A percentile compares a stretch with the other conserved stretches of the same genome.
Conservation (phyloP, 2,329 filamentous ascomycete genomes). For the Sporothrix mexicana region DNA sequence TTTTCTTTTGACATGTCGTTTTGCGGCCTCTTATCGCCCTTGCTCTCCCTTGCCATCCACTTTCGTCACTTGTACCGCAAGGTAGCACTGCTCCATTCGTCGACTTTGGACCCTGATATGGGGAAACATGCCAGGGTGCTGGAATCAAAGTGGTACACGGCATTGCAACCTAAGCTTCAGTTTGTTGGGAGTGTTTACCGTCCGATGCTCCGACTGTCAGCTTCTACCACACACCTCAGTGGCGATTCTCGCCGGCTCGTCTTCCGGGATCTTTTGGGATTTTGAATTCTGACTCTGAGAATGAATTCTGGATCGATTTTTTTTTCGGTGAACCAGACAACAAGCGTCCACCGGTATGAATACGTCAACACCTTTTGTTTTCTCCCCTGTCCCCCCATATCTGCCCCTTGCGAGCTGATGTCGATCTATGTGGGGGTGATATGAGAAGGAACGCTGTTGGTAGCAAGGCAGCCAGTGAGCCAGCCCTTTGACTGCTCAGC, state of each 20-base stretch:
- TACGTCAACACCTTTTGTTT: neutral
- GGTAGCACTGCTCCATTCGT: neutral
- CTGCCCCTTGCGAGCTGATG: conserved; percentile 14
- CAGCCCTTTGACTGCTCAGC: too few species aligned
- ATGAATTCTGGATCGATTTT: too few species aligned
- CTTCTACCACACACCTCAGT: neutral
- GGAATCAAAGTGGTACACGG: neutral
- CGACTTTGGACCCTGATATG: neutral
- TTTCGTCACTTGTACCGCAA: neutral
- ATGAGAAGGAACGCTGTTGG: neutral
- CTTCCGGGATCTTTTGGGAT: neutral
- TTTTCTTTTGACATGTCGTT: neutral
- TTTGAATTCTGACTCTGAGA: neutral
- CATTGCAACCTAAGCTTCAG: neutral
- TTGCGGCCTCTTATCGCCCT: neutral
- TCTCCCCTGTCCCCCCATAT: neutral
- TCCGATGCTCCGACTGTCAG: neutral
- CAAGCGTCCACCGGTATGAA: neutral
- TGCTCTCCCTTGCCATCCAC: neutral
- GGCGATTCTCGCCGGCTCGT: neutral
- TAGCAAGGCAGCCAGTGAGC: neutral
- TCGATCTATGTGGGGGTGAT: neutral
- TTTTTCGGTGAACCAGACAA: neutral
- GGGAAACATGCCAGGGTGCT: neutral
- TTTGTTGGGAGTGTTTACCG: neutral